Base-by-base conservation (phyloP, 805 yeast species). In the Yarrowia sp. region DNA sequence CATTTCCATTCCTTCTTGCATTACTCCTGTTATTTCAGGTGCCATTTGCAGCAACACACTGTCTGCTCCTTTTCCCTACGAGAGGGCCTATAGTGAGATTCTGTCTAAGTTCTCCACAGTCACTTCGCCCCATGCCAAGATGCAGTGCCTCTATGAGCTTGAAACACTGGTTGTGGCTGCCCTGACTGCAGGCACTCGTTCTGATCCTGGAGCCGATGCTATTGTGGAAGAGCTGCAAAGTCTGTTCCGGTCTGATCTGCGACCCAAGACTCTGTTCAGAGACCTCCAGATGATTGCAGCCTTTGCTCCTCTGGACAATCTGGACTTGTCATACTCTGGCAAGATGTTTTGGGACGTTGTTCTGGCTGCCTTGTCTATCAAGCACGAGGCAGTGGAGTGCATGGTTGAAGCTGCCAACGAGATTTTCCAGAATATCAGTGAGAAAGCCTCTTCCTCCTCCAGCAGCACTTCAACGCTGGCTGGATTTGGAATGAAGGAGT, bases 311-410 rank as follows among this genome's bases (percentile, higher is more conserved):
- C 70, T 76, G 1, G 66, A 66, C 15, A 69, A 72, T 9, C 71
- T 76, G 38, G 78, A 76, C 36, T 38, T 72, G 68, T 73, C 74
- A 3, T 76, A 73, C 50, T 69, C 69, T 9, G 77, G 77, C 40
- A 74, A 73, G 60, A 77, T 77, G n/a, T 78, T 78, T 56, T 75
- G 78, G 74, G 79, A 78, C 55, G 79, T 77, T 17, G 72, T 75
- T 40, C 73, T 75, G 42, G 79, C 79, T 2, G 79, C 79, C 6
- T 64, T 71, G 19, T 73, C 76, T 7, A 52, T 73, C 64, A 74
- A 74, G 68, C 74, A 72, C 42, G 76, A 74, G 56, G 66, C 69
- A 3, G 58, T 74, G 34, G 68, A 68, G 12, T 20, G 71, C 30
- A 58, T 73, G 15, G 73, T 69, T 7, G 72, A 70, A 30, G 24